These are phyloP conservation scores for Thinopyrum elongatum DNA, from an alignment of 176 grass and related monocot species.

Conservation along the genomic window DNA sequence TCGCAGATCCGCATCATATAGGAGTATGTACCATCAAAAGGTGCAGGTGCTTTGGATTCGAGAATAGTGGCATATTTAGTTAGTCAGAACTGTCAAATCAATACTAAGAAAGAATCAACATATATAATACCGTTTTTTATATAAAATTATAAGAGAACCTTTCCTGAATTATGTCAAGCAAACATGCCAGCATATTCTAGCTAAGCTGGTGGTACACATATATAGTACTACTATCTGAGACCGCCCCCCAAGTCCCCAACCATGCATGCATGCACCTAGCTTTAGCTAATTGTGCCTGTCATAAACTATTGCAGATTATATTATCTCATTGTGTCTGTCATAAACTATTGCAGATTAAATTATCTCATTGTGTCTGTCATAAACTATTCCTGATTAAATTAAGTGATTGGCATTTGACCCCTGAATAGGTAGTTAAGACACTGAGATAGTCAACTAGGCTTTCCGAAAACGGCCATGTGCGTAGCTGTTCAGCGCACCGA, in stretches of 20 bases:
- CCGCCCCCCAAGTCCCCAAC: background rate
- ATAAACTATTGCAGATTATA: background rate
- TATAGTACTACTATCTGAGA: background rate
- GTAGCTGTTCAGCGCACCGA: conserved; percentile 13
- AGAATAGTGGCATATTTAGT: background rate
- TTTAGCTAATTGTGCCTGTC: background rate
- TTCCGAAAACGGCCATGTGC: conserved; percentile 31
- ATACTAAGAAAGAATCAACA: background rate
- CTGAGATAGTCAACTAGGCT: conserved; percentile 16
- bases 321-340: background rate
- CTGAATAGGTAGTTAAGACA: background rate
- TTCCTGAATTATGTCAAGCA: conserved; percentile 5
- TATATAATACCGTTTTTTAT: background rate
- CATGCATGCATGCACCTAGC: background rate
- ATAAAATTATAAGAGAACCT: background rate
- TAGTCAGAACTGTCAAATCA: background rate
- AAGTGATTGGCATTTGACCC: background rate
- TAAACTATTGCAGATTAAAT: background rate
- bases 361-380: background rate
- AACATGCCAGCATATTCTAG: conserved; percentile 14
- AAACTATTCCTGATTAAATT: background rate
- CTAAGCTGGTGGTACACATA: background rate
- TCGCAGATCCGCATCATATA: background rate
- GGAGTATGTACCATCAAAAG: background rate
- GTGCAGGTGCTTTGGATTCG: background rate